Evolutionary conservation across 176 grass and related monocot species (phyloP).

Genomic region (Oryza coarctata): DNA sequence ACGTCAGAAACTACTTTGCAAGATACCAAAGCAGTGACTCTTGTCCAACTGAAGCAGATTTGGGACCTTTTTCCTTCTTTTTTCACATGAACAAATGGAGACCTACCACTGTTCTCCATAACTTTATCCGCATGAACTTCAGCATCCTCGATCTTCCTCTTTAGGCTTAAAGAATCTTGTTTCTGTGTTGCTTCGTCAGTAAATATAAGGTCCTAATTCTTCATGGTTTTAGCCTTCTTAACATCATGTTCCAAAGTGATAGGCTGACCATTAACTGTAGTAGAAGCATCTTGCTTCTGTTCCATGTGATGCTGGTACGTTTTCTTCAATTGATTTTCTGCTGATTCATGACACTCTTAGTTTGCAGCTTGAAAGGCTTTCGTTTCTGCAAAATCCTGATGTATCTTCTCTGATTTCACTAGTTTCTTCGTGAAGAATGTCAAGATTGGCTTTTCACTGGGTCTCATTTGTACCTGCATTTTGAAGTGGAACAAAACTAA

Average conservation of each 20-base stretch:
- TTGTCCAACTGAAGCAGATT: slow-evolving; percentile 53
- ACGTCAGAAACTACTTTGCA: slow-evolving; percentile 41
- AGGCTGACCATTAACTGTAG: slow-evolving; percentile 33
- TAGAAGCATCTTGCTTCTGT: slow-evolving; percentile 12
- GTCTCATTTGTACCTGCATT: slow-evolving; percentile 55
- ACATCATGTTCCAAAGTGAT: slow-evolving; percentile 18
- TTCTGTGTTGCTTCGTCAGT: not conserved
- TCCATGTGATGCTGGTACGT: not conserved
- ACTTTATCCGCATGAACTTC: slow-evolving; percentile 17
- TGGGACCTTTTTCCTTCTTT: slow-evolving; percentile 46
- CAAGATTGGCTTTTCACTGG: slow-evolving; percentile 61
- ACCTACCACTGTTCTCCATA: not conserved
- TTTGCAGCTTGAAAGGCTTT: slow-evolving; percentile 22
- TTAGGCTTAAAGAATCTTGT: slow-evolving; percentile 34
- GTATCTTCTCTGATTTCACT: not conserved
- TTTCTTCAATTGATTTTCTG: slow-evolving; percentile 15
- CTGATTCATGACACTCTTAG: slow-evolving; percentile 36
- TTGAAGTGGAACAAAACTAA: slow-evolving; percentile 19
- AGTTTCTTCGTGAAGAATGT: slow-evolving; percentile 74
- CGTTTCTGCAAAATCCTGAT: slow-evolving; percentile 10
- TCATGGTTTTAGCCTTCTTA: slow-evolving; percentile 12
- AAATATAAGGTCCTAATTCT: slow-evolving; percentile 1
- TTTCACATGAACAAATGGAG: slow-evolving; percentile 20
- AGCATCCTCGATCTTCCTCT: slow-evolving; percentile 54
- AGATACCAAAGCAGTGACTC: slow-evolving; percentile 77